Base-by-base conservation (phyloP, 2,329 filamentous ascomycete species). In the Penicillium janthinellum region DNA sequence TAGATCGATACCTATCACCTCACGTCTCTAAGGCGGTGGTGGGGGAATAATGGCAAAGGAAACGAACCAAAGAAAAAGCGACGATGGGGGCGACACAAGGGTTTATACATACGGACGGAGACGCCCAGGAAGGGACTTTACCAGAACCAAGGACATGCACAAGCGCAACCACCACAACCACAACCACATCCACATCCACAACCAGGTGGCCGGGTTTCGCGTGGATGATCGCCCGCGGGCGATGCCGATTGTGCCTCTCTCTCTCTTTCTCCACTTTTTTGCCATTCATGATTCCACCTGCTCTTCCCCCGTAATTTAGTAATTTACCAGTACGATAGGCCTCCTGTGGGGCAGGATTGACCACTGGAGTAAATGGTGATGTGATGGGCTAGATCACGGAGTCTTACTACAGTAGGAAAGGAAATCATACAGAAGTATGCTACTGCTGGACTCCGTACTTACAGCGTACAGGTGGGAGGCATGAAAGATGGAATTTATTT, bases 221-320 rank as follows among this genome's bases (percentile, higher is more conserved):
- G 62, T 65, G 41, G 59, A 67, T 67, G 65, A 67, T 67, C 65
- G 61, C 58, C 62, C 51, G 50, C 55, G 63, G 63, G 48, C 62
- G 60, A 58, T 64, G 60, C 63, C 61, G 64, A 61, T 48, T 56
- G 47, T 54, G 55, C 39, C 52, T 39, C 17, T 54, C 17, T 17
- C 17, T 17, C 17, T 54, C 52, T 39, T 15, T 54, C 44, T 54
- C 47, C 50, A 45, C 34, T 50, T 34, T 53, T 42, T 44, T 47
- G 25, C 22, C 25, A 37, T 51, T 25, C 25, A 25, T 25, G 25
- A 25, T 25, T 44, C 10, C 25, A 15, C 14, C 11, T 37, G 49
- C 8, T 5, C 11, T n/a, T 34, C 28, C 51, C 47, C 17, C 20
- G 28, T 52, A 37, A 38, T 51, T 39, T 6, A 31, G 28, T 31